Evolutionary conservation across 805 yeast genomes (phyloP).

Genomic region (Metschnikowia arizonensis): DNA sequence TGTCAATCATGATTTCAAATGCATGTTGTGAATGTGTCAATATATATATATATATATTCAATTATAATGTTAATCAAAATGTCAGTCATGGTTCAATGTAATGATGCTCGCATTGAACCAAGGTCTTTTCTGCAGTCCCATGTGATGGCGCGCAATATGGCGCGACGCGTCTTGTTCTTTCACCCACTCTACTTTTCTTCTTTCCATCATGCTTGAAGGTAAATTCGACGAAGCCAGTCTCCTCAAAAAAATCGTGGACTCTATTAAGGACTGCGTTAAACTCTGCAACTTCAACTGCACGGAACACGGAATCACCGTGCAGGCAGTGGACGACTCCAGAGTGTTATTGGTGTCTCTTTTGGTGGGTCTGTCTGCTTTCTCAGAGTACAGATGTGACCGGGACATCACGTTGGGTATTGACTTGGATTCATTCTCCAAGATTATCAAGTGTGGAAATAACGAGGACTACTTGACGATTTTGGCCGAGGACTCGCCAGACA

Average conservation of each 20-base stretch:
- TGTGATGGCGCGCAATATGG: conserved; percentile 2
- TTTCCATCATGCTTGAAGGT: conserved; percentile 80
- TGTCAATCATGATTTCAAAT: too few species aligned
- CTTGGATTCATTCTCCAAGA: conserved; percentile 79
- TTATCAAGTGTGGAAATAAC: conserved; percentile 86
- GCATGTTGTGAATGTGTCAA: too few species aligned
- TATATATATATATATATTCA: too few species aligned
- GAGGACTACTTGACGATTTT: conserved; percentile 82
- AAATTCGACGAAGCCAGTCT: conserved; percentile 90
- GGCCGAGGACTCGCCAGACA: conserved; percentile 86
- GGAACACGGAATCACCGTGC: conserved; percentile 91
- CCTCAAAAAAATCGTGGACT: conserved; percentile 87
- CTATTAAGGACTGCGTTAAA: conserved; percentile 91
- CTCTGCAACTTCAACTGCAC: conserved; percentile 96
- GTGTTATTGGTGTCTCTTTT: conserved; percentile 84
- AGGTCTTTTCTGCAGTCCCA: neutral
- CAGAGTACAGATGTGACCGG: conserved; percentile 92
- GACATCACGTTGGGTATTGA: conserved; percentile 90
- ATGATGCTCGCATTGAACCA: too few species aligned
- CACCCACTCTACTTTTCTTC: conserved; percentile 1
- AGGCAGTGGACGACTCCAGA: conserved; percentile 97
- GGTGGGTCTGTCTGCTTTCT: conserved; percentile 84
- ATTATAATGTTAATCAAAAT: too few species aligned
- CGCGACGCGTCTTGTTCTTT: conserved; percentile 4
- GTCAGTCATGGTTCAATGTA: too few species aligned